Conservation (phyloP, 2,329 filamentous ascomycete genomes). For the Zymoseptoria crescenta region DNA sequence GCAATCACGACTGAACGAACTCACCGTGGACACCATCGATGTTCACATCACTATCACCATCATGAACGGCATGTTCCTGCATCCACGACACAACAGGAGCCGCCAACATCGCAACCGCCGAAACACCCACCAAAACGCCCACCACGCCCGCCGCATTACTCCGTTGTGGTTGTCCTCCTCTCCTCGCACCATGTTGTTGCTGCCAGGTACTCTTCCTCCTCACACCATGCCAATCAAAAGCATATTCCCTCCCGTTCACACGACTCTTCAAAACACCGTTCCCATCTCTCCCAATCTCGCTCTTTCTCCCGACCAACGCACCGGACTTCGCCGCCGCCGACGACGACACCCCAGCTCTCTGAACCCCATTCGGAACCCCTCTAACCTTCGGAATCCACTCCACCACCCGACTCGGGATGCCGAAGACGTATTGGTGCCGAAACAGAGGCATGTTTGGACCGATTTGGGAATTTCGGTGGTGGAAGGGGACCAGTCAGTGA, state of each 20-base stretch:
- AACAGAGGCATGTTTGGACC: constrained; percentile 7
- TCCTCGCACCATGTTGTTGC: neutral
- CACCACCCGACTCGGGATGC: constrained; percentile 10
- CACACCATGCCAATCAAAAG: constrained; percentile 12
- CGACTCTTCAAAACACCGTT: neutral
- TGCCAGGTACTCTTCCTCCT: constrained; percentile 11
- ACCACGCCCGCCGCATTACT: constrained; percentile 14
- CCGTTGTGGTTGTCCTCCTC: constrained; percentile 8
- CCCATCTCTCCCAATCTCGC: constrained; percentile 13
- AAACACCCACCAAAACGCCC: constrained; percentile 14
- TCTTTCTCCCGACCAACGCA: constrained; percentile 15
- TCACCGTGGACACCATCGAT: constrained; percentile 3
- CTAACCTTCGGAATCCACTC: neutral
- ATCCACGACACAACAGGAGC: constrained; percentile 13
- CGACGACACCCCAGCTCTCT: constrained; percentile 4
- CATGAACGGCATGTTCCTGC: constrained; percentile 3
- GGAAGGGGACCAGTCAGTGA: neutral
- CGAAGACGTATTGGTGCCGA: constrained; percentile 9
- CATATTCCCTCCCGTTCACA: constrained; percentile 2
- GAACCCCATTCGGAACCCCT: constrained; percentile 6
- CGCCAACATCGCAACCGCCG: constrained; percentile 15
- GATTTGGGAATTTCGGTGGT: neutral
- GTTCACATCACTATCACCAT: neutral
- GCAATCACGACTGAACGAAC: neutral
- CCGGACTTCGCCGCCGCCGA: constrained; percentile 12